These are phyloP conservation scores for Ophiostoma tasmaniense DNA, from an alignment of 2,329 filamentous ascomycete genomes.

Conservation along the genomic window DNA sequence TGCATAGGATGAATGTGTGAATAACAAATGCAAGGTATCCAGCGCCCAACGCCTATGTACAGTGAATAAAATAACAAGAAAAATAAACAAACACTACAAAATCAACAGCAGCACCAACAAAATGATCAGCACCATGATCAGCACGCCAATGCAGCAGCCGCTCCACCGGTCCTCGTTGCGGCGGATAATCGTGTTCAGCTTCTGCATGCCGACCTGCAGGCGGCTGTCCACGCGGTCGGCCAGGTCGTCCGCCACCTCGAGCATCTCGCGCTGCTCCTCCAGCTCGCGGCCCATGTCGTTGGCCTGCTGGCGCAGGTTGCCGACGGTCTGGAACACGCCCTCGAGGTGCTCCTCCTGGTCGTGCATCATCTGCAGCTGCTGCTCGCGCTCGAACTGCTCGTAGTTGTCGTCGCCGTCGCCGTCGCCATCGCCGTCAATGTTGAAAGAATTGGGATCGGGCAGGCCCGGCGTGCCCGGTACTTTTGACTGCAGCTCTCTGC, in stretches of 20 bases:
- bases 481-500: conserved; percentile 55
- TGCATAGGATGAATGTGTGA: background rate
- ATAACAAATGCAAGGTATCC: background rate
- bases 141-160: conserved; percentile 80
- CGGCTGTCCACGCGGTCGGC: conserved; percentile 83
- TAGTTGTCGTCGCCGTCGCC: conserved; percentile 44
- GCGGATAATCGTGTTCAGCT: conserved; percentile 73
- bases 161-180: conserved; percentile 83
- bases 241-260: conserved; percentile 74
- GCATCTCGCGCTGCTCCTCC: conserved; percentile 85
- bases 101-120: conserved; percentile 70
- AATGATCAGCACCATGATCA: conserved; percentile 83
- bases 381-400: conserved; percentile 80
- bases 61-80: background rate
- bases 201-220: conserved; percentile 77
- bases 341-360: conserved; percentile 93
- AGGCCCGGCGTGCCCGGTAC: conserved; percentile 28
- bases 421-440: conserved; percentile 39
- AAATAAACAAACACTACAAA: conserved; percentile 31
- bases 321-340: conserved; percentile 86
- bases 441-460: conserved; percentile 47
- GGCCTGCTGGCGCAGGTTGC: conserved; percentile 80
- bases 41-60: background rate
- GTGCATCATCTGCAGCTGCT: conserved; percentile 84
- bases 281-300: conserved; percentile 94